Evolutionary conservation across 2,329 filamentous ascomycete genomes (phyloP), one percentile per base, ranked within the genome.

Genomic region (Aspergillus awamori): DNA sequence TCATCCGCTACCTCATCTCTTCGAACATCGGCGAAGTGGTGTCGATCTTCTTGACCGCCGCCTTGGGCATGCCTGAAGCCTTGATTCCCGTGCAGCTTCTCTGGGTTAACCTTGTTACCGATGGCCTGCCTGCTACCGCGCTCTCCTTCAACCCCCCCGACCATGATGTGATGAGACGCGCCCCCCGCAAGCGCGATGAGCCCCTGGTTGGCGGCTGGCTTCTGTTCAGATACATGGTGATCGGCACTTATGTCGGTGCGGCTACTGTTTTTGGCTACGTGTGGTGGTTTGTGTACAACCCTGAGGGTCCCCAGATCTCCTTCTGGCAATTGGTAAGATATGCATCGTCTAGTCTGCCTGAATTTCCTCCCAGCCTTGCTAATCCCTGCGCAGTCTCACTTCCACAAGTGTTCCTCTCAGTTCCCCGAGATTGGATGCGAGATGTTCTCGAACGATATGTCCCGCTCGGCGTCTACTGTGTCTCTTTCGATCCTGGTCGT

Each of bases 261-360:
- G 95, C 95, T 57, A 99, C 95, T 3, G 96, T 99, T 20, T 93
- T 90, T 72, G 95, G 96, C 49, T 99, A 99, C 74, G 94, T 92
- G n/a, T 99, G 95, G 95, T 99, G 93, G 92, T 99, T 98, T 83
- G 93, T 99, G 90, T 97, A 90, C 83, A 94, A 98, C 81, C 80
- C 88, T 8, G 87, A 89, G 67, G 95, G 95, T 0, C 95, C 95
- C 24, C 91, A 96, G 77, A 96, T 99, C 78, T 88, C 83, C 65
- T 97, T 98, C 81, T 90, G 86, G 77, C 92, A 99, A 75, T 83
- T 99, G 67, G 83, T 85, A 78, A 77, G 82, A 77, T 33, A 8
- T 17, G 6, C 33, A n/a, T 26, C 6, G 38, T 24, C 11, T 6
- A 7, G 47, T 51, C 24, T 28, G 61, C 67, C 53, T 71, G 52